phyloP scores from a whole-genome alignment of 2,329 filamentous ascomycete genomes.

The Ascocoryne sarcoides region DNA sequence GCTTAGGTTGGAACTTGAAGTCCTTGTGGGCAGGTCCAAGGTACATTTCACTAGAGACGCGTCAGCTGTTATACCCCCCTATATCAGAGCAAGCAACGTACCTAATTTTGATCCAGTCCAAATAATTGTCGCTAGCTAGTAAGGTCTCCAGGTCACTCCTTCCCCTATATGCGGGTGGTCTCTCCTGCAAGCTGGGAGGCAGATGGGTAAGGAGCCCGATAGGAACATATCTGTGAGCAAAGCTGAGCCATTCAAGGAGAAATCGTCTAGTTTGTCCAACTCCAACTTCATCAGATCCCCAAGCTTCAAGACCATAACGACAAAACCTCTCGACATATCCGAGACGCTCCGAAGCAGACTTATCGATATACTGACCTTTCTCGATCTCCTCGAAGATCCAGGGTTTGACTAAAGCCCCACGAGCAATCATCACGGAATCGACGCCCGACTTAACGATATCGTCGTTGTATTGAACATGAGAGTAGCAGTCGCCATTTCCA shows the following conservation, averaged over 20 bases:
- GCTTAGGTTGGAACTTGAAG: conserved; percentile 94
- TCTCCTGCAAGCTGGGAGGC: conserved; percentile 80
- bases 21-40: conserved; percentile 80
- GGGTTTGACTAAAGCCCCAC: conserved; percentile 91
- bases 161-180: conserved; percentile 75
- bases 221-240: conserved; percentile 84
- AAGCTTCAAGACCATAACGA: conserved; percentile 83
- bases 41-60: conserved; percentile 76
- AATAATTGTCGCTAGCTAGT: conserved; percentile 81
- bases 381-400: conserved; percentile 98
- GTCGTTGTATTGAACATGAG: conserved; percentile 76
- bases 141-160: conserved; percentile 91
- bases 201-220: conserved; percentile 81
- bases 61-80: too few relatives aligned
- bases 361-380: conserved; percentile 87
- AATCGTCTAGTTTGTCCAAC: conserved; percentile 87
- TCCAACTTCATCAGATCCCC: conserved; percentile 92
- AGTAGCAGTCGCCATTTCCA: conserved; percentile 95
- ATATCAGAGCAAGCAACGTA: conserved; percentile 43
- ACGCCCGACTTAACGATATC: conserved; percentile 71
- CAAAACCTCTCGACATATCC: conserved; percentile 81
- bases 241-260: conserved; percentile 91
- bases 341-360: conserved; percentile 80
- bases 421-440: conserved; percentile 94
- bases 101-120: conserved; percentile 99